Evolutionary conservation across 2,329 filamentous ascomycete species (phyloP).

Genomic region (Sordariomycetes sp.): DNA sequence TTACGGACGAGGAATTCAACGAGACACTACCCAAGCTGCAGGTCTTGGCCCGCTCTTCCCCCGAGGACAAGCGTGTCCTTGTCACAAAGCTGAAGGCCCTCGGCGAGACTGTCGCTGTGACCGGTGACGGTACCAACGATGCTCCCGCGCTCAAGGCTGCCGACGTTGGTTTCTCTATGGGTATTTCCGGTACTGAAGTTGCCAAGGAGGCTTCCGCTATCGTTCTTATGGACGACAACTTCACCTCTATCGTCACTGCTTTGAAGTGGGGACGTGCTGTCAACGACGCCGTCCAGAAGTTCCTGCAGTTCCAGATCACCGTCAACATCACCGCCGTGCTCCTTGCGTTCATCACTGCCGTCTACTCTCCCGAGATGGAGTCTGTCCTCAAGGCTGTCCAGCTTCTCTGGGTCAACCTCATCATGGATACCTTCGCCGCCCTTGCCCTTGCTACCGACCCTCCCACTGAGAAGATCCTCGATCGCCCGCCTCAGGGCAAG

Average conservation of each 20-base stretch:
- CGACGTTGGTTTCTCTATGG: constrained; percentile 56
- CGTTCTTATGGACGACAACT: constrained; percentile 55
- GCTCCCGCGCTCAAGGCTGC: constrained; percentile 53
- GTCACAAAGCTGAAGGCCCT: constrained; percentile 54
- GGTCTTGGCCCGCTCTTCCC: constrained; percentile 55
- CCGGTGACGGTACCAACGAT: constrained; percentile 54
- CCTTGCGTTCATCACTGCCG: constrained; percentile 48
- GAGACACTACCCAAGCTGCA: constrained; percentile 49
- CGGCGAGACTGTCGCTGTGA: constrained; percentile 53
- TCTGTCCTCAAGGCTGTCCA: constrained; percentile 48
- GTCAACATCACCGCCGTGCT: constrained; percentile 52
- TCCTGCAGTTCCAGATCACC: constrained; percentile 52
- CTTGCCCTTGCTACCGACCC: constrained; percentile 35
- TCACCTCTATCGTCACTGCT: constrained; percentile 51
- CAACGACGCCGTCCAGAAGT: constrained; percentile 52
- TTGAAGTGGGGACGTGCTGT: constrained; percentile 52
- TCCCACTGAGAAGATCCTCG: constrained; percentile 31
- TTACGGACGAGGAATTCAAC: constrained; percentile 34
- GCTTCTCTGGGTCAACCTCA: constrained; percentile 51
- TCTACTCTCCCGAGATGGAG: constrained; percentile 27
- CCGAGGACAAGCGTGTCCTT: constrained; percentile 54
- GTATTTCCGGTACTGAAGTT: constrained; percentile 51
- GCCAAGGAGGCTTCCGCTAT: constrained; percentile 55
- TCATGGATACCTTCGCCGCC: constrained; percentile 51
- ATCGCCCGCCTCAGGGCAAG: constrained; percentile 43